phyloP scores from a whole-genome alignment of 495 filamentous ascomycete genomes.

The Penicillium desertorum region DNA sequence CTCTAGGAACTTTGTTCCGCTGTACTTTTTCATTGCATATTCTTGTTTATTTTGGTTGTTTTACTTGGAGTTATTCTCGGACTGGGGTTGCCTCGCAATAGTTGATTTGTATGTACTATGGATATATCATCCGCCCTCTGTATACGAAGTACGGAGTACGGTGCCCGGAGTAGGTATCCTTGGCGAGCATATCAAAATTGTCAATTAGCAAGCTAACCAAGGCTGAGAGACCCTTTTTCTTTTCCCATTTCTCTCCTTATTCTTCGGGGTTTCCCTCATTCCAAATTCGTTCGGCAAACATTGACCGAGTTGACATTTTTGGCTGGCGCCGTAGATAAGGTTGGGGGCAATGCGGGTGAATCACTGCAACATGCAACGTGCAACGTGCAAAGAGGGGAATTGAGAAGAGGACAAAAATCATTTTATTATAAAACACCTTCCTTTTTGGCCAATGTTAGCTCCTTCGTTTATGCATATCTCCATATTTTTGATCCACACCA shows the following conservation, averaged over 20 bases:
- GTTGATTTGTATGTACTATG: not conserved
- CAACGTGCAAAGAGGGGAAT: not conserved
- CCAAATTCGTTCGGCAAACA: not conserved
- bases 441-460: not conserved
- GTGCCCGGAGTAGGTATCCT: not conserved
- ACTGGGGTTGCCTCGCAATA: not conserved
- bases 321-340: constrained; percentile 8
- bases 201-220: constrained; percentile 1
- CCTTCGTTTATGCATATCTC: not conserved
- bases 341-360: constrained; percentile 5
- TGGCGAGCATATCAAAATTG: not conserved
- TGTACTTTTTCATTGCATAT: not conserved
- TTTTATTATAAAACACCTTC: constrained; percentile 5
- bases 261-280: not conserved
- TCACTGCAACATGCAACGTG: constrained; percentile 1
- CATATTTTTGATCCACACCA: not conserved
- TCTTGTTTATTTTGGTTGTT: not conserved
- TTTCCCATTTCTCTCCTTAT: not conserved
- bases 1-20: not conserved
- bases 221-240: not conserved
- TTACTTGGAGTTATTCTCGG: not conserved
- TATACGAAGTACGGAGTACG: not conserved
- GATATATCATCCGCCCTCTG: not conserved
- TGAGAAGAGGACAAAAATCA: not conserved
- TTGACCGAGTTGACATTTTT: constrained; percentile 1